These are phyloP conservation scores for Protostelium mycophagum DNA, from an alignment of 78 protist genomes.

Conservation along the genomic window DNA sequence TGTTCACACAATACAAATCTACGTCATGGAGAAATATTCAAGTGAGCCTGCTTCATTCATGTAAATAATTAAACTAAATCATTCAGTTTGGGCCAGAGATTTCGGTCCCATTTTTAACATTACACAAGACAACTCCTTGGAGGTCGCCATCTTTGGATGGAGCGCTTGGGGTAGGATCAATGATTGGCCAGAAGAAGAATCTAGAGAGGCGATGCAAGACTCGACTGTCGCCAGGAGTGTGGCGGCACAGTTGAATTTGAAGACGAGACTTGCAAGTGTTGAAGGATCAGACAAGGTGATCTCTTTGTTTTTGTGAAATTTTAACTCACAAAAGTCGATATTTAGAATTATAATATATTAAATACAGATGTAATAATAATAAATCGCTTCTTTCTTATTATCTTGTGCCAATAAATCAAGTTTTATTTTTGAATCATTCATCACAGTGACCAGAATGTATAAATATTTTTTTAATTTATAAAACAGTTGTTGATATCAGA, in stretches of 20 bases:
- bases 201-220: background rate
- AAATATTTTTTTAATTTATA: background rate
- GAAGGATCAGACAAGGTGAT: background rate
- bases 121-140: background rate
- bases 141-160: background rate
- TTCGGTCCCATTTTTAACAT: background rate
- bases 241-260: background rate
- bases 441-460: too few relatives aligned
- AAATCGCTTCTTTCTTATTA: too few relatives aligned
- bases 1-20: background rate
- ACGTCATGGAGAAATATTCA: background rate
- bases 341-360: too few relatives aligned
- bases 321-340: too few relatives aligned
- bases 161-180: background rate
- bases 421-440: too few relatives aligned
- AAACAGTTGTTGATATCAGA: background rate
- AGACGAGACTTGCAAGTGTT: background rate
- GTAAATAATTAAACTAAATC: too few relatives aligned
- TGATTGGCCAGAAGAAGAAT: background rate
- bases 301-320: background rate
- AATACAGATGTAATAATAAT: too few relatives aligned
- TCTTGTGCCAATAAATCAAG: too few relatives aligned
- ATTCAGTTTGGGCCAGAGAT: background rate
- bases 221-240: background rate
- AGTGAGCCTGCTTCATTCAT: background rate